These are phyloP conservation scores for Pseudonitzschia pungens DNA, from an alignment of 108 stramenopile species.

Conservation along the genomic window DNA sequence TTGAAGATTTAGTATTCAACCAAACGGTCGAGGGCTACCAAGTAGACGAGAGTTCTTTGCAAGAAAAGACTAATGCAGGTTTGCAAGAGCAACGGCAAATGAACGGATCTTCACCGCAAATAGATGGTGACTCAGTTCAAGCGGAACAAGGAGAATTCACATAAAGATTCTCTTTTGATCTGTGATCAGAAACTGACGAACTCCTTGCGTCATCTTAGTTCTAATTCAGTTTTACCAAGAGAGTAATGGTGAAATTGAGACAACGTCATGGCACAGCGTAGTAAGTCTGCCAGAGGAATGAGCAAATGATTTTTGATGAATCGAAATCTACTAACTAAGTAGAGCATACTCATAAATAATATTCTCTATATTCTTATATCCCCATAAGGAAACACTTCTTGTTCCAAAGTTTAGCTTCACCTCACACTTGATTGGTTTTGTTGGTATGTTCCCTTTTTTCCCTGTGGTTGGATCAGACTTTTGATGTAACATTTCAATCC, in stretches of 20 bases:
- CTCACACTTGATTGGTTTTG: neutral
- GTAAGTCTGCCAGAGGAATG: too few relatives aligned
- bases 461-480: neutral
- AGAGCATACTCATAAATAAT: too few relatives aligned
- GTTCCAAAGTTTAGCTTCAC: neutral
- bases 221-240: too few relatives aligned
- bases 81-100: conserved; percentile 9
- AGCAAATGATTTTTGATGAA: too few relatives aligned
- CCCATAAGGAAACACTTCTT: neutral
- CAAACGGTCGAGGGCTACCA: conserved; percentile 43
- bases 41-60: conserved; percentile 38
- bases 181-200: neutral
- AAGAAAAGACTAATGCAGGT: conserved; percentile 38
- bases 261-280: too few relatives aligned
- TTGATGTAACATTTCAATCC: neutral
- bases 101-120: conserved; percentile 1
- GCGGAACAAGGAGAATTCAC: conserved; percentile 19
- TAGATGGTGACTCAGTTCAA: neutral
- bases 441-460: neutral
- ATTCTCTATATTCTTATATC: neutral
- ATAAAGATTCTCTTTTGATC: too few relatives aligned
- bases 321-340: too few relatives aligned
- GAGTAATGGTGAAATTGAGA: too few relatives aligned
- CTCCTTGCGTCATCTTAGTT: too few relatives aligned
- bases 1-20: conserved; percentile 43